Base-by-base conservation (phyloP, 768 basidiomycete genomes). In the Pisolithus orientalis region DNA sequence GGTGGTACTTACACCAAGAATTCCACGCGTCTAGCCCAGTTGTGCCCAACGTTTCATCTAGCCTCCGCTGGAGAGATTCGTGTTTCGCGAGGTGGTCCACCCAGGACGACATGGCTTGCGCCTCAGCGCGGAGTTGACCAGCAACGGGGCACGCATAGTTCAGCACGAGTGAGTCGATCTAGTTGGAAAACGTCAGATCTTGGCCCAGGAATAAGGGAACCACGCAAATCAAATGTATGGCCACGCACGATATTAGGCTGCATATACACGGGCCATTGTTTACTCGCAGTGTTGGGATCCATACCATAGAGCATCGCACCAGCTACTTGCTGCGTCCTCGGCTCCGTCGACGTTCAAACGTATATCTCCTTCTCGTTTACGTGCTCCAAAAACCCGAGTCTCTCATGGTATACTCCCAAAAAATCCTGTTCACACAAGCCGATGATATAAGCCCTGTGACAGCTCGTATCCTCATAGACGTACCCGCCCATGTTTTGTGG, bases 131-230 rank as follows among this genome's bases (percentile, higher is more conserved):
- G 27, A 78, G 60, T 10, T 62, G 57, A 25, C 70, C 53, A 8
- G 77, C 77, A 2, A 61, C 66, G 2, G 74, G 74, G 56, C 78
- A 78, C 2, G 61, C 45, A 52, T 78, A 79, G 34, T 60, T 69
- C 3, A 76, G 77, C 3, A 74, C 70, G 9, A 79, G 59, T 1
- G 75, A 75, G 51, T 79, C 77, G 9, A 79, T 77, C 77, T 78
- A 39, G 28, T 11, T 11, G 31, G 13, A 32, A n/a, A 32, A 8
- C n/a, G n/a, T n/a, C n/a, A n/a, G 5, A 9, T 51, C 14, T 11
- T 6, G 21, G 49, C 14, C 16, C 10, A 45, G 17, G 51, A 17
- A 27, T n/a, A 14, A 28, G 38, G 34, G 17, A 39, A 3, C 27
- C 29, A n/a, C 40, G 4, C 39, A 31, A 51, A 14, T n/a, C n/a